phyloP scores from a whole-genome alignment of 495 filamentous ascomycete genomes.

The Aspergillus haitiensis region DNA sequence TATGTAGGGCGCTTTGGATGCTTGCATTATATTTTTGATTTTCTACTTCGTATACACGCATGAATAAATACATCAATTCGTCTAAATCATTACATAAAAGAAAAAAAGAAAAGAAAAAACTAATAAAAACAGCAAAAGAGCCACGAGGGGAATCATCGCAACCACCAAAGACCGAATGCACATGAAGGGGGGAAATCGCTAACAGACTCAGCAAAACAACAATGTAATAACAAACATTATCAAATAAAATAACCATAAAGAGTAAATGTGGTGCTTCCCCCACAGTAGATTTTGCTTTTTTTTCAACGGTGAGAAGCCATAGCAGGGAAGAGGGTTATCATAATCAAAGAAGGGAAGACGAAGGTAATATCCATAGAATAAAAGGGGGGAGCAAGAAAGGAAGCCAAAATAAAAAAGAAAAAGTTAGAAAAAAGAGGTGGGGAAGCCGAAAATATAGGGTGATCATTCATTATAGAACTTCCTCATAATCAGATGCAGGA shows the following conservation, averaged over 20 bases:
- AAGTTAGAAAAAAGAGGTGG: conserved; percentile 28
- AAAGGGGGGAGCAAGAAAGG: conserved; percentile 22
- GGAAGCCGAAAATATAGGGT: conserved; percentile 13
- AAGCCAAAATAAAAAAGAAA: conserved; percentile 29
- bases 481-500: conserved; percentile 93
- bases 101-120: conserved; percentile 8
- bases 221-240: background rate
- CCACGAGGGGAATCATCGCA: conserved; percentile 10
- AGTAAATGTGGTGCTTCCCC: background rate
- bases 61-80: conserved; percentile 24
- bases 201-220: conserved; percentile 5
- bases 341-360: conserved; percentile 4
- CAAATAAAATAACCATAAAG: conserved; percentile 4
- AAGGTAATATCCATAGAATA: conserved; percentile 8
- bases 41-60: conserved; percentile 23
- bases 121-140: background rate
- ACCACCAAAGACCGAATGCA: conserved; percentile 7
- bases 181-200: conserved; percentile 11
- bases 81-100: conserved; percentile 21
- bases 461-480: conserved; percentile 83
- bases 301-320: conserved; percentile 20
- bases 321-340: conserved; percentile 24
- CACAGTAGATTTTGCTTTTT: conserved; percentile 10
- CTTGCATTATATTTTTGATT: conserved; percentile 10
- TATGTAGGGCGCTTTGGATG: conserved; percentile 1